Base-by-base conservation (phyloP, 1,139 yeast genomes). In the Dujonia santamariae region DNA sequence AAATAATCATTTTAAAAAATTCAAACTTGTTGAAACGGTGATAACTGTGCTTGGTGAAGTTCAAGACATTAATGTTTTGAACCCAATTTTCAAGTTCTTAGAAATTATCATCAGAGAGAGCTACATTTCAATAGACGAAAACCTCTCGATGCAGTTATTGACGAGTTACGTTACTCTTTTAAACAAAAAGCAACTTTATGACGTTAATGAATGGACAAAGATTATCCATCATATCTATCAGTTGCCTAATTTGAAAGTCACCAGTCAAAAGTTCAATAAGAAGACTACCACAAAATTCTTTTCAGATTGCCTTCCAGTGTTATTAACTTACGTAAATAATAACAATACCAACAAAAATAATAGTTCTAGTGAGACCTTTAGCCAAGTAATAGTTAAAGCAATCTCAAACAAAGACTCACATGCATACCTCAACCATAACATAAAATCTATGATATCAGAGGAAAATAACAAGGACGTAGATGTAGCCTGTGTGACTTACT, bases 61-160 rank as follows among this genome's bases (percentile, higher is more conserved):
- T 13, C 33, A 44, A 4, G 32, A 27, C 4, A 35, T n/a, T 9
- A 13, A 44, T 3, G 43, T 53, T 12, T 37, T 47, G 14, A 40
- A 40, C 1, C 36, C 33, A 5, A 32, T 56, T 26, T 50, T 60
- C 32, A 36, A 36, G 2, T 43, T 51, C 11, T 34, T 61, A 11
- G 35, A 42, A 4, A 26, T 41, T 28, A 40, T 61, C 5, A 40
- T 45, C 30, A 36, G 47, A 7, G 54, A 54, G 11, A 48, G 54
- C 7, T 64, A 54, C 39, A 39, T 67, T 18, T 60, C 57, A n/a
- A 50, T 60, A 4, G 73, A 67, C 24, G 72, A 67, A 36, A 41
- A 37, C 16, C 33, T 43, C 9, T 45, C 59, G 4, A 45, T 56
- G 13, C 37, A 40, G 4, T 44, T 60, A 25, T 36, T 60, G 27